phyloP scores from a whole-genome alignment of 108 stramenopile species.

The Pseudonitzschia multistriata region DNA sequence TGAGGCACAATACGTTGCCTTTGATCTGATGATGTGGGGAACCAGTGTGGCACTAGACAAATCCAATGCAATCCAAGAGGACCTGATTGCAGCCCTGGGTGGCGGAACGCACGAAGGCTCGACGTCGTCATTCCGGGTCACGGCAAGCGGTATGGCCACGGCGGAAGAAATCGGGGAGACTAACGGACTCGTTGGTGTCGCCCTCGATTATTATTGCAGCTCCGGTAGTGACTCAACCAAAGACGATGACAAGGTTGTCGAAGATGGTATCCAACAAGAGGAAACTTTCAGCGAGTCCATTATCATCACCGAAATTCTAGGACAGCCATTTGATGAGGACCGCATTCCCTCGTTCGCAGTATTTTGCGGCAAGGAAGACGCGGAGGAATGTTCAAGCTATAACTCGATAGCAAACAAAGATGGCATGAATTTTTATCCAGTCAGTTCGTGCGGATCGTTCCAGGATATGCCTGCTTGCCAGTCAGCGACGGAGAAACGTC shows the following conservation, averaged over 20 bases:
- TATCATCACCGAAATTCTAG: background rate
- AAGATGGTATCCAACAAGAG: background rate
- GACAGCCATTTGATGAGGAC: background rate
- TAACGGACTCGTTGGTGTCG: slow-evolving; percentile 1
- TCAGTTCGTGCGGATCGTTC: slow-evolving; percentile 7
- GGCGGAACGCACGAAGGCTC: slow-evolving; percentile 16
- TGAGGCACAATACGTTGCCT: slow-evolving; percentile 51
- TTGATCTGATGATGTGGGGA: slow-evolving; percentile 53
- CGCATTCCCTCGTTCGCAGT: background rate
- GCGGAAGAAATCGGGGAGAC: slow-evolving; percentile 2
- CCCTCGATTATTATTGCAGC: background rate
- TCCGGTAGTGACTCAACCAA: background rate
- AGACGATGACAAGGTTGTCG: background rate
- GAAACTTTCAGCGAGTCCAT: background rate
- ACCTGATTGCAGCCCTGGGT: slow-evolving; percentile 36
- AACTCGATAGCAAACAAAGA: background rate
- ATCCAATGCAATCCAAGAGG: slow-evolving; percentile 24
- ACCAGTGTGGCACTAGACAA: slow-evolving; percentile 22
- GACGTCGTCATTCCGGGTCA: slow-evolving; percentile 55
- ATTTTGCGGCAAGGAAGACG: slow-evolving; percentile 8
- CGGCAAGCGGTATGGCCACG: slow-evolving; percentile 70
- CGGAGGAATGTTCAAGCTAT: background rate
- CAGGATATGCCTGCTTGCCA: slow-evolving; percentile 7
- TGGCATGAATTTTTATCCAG: background rate
- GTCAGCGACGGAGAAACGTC: background rate